A percentile compares a stretch with the other conserved stretches of the same genome.
Evolutionary conservation across 805 yeast species (phyloP).

Genomic region (Candida ovalis): DNA sequence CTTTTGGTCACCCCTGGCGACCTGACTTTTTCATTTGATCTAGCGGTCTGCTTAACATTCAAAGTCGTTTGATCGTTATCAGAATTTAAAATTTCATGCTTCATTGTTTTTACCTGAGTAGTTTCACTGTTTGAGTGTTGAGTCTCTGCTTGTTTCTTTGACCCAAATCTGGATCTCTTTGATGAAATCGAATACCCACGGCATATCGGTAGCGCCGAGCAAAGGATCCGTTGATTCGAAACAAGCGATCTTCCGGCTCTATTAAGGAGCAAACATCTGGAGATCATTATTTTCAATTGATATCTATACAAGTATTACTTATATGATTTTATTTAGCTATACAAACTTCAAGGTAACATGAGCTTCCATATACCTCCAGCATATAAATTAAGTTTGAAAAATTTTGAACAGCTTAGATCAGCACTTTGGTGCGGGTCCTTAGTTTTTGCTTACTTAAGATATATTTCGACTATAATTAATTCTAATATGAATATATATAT

Average conservation of each 20-base stretch:
- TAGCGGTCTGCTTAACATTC: background rate
- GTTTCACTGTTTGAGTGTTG: background rate
- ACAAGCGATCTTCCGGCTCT: background rate
- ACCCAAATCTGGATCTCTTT: slow-evolving; percentile 14
- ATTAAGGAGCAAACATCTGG: background rate
- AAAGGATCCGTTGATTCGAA: background rate
- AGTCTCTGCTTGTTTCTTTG: background rate
- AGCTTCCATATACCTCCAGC: background rate
- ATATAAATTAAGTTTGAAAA: background rate
- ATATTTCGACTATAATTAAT: no score
- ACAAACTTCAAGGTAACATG: no score
- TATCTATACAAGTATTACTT: no score
- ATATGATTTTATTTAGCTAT: no score
- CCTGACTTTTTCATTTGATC: background rate
- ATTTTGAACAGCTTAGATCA: background rate
- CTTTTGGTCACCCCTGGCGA: background rate
- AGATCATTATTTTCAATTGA: background rate
- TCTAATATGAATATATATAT: no score
- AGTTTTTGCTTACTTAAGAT: background rate
- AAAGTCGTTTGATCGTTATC: background rate
- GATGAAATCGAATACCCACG: slow-evolving; percentile 4
- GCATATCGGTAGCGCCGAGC: background rate
- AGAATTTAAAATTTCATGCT: background rate
- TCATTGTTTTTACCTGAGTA: background rate
- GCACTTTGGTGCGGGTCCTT: background rate